Conservation (phyloP, 73 alveolate species). For the Stentor roeselii region DNA sequence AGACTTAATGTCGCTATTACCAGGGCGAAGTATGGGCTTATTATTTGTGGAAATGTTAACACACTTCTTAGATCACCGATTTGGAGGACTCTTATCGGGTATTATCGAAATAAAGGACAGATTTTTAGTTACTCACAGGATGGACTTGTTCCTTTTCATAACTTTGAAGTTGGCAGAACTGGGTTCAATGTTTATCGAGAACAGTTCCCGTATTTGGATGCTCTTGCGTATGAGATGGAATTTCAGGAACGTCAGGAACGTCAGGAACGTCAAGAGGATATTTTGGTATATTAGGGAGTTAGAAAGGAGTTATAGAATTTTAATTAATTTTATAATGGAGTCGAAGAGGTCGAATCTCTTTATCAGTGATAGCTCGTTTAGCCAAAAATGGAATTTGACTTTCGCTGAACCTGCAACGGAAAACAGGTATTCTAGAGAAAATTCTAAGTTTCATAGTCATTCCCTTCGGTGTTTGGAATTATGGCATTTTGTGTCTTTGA, state of each 20-base stretch:
- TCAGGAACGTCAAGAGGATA: too few relatives aligned
- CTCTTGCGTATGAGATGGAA: too few relatives aligned
- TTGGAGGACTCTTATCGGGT: constrained; percentile 89
- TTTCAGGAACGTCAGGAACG: too few relatives aligned
- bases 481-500: not conserved
- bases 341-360: not conserved
- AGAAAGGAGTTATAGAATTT: too few relatives aligned
- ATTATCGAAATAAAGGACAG: constrained; percentile 73
- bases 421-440: not conserved
- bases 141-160: too few relatives aligned
- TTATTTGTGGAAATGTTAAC: constrained; percentile 97
- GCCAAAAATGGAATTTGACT: not conserved
- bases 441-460: not conserved
- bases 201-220: too few relatives aligned
- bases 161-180: too few relatives aligned
- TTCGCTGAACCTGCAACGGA: not conserved
- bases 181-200: too few relatives aligned
- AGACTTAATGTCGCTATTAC: constrained; percentile 99
- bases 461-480: not conserved
- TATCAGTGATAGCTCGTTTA: not conserved
- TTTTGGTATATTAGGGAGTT: too few relatives aligned
- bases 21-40: constrained; percentile 98
- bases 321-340: too few relatives aligned
- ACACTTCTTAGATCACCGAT: constrained; percentile 54
- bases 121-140: constrained; percentile 81